Evolutionary conservation across 352 stramenopile genomes (phyloP).

Genomic region (Phytophthora rubi): DNA sequence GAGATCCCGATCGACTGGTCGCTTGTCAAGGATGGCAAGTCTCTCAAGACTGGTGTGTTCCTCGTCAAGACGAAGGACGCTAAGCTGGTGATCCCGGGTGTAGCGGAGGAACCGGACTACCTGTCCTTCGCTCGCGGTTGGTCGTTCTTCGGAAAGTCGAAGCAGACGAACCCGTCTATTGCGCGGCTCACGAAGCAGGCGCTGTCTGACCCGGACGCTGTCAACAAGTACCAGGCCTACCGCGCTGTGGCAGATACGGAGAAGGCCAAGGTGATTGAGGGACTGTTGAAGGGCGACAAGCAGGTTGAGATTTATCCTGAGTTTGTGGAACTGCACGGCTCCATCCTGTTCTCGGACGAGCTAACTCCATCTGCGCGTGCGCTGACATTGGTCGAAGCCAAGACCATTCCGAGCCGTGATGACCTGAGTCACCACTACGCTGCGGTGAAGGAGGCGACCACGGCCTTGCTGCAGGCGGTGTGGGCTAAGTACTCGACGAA

Average conservation of each 20-base stretch:
- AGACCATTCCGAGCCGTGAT: conserved; percentile 64
- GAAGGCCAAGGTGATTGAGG: conserved; percentile 76
- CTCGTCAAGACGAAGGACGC: conserved; percentile 66
- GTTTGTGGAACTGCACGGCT: conserved; percentile 67
- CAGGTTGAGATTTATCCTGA: conserved; percentile 61
- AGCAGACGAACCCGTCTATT: conserved; percentile 60
- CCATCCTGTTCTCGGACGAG: conserved; percentile 76
- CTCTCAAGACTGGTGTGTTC: conserved; percentile 64
- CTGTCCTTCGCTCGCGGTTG: conserved; percentile 78
- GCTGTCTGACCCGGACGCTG: conserved; percentile 67
- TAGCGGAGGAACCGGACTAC: conserved; percentile 65
- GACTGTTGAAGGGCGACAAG: conserved; percentile 52
- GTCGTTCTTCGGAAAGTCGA: conserved; percentile 83
- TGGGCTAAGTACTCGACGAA: conserved; percentile 67
- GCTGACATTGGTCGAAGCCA: conserved; percentile 59
- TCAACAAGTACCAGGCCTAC: conserved; percentile 84
- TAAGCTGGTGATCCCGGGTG: conserved; percentile 57
- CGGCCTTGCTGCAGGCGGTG: conserved; percentile 67
- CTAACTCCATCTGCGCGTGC: conserved; percentile 69
- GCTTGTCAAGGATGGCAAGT: conserved; percentile 70
- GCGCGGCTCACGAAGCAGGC: conserved; percentile 68
- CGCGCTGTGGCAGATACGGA: conserved; percentile 68
- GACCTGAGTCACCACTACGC: conserved; percentile 78
- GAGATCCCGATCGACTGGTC: conserved; percentile 82
- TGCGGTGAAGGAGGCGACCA: conserved; percentile 68